Evolutionary conservation across 148 eudicot species (phyloP).

Genomic region (Cornus suecica): DNA sequence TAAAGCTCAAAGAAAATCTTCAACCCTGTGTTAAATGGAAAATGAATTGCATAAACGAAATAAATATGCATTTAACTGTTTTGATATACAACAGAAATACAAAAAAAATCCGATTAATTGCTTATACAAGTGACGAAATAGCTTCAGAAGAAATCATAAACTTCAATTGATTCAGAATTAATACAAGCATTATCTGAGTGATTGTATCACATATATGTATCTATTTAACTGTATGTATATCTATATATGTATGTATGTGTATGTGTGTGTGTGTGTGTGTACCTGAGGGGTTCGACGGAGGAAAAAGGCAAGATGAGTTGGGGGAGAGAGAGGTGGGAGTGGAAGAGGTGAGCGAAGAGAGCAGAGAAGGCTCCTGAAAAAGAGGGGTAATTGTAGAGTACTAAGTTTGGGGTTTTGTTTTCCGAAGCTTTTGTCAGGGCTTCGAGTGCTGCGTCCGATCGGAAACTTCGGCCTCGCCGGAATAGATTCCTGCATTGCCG

Average conservation of each 20-base stretch:
- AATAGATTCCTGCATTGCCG: background rate
- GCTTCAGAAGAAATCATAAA: background rate
- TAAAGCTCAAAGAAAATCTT: background rate
- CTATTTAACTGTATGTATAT: background rate
- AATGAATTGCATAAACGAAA: too few species aligned
- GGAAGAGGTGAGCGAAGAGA: conserved; percentile 69
- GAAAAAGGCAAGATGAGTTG: conserved; percentile 84
- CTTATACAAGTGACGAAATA: too few species aligned
- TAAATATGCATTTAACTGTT: too few species aligned
- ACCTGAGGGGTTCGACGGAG: conserved; percentile 74
- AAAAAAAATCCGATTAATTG: too few species aligned
- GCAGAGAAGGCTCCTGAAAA: conserved; percentile 88
- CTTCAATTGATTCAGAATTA: background rate
- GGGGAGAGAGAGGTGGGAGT: conserved; percentile 55
- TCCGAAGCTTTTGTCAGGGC: conserved; percentile 55
- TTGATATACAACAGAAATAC: too few species aligned
- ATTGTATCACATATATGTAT: background rate
- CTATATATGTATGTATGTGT: background rate
- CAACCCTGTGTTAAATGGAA: too few species aligned
- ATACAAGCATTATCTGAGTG: background rate
- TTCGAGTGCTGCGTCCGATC: conserved; percentile 68
- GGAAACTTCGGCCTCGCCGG: conserved; percentile 33
- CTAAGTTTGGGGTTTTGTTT: conserved; percentile 45
- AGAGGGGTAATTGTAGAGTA: conserved; percentile 80
- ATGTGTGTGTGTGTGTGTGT: background rate